Evolutionary conservation across 108 stramenopile species (phyloP).

Genomic region (Fistulifera pelliculosa): DNA sequence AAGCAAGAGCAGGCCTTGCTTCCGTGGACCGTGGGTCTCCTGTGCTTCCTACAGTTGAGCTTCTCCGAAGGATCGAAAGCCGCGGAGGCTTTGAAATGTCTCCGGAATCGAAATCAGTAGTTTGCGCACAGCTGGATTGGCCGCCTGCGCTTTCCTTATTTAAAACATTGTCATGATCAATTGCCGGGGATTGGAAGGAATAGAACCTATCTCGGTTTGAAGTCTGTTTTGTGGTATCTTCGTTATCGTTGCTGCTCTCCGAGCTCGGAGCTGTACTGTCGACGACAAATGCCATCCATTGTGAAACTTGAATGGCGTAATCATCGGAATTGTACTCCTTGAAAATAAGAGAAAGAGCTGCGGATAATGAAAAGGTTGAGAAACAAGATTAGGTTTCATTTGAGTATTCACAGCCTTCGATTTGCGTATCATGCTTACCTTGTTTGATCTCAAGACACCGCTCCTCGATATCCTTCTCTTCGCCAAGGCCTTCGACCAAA

Average conservation of each 20-base stretch:
- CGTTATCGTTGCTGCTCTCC: neutral
- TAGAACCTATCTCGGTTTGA: neutral
- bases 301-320: slow-evolving; percentile 6
- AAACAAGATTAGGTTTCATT: too few species aligned
- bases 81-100: neutral
- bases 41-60: neutral
- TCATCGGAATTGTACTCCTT: neutral
- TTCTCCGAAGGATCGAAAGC: neutral
- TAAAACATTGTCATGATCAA: too few species aligned
- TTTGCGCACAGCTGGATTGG: too few species aligned
- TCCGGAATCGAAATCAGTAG: neutral
- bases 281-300: slow-evolving; percentile 9
- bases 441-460: neutral
- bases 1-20: neutral
- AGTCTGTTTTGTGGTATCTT: too few species aligned
- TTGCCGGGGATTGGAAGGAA: slow-evolving; percentile 1
- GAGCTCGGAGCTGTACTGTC: neutral
- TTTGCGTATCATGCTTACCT: neutral
- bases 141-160: neutral
- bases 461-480: neutral
- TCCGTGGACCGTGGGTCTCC: neutral
- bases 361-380: neutral
- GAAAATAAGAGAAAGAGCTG: slow-evolving; percentile 1
- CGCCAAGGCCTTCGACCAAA: neutral
- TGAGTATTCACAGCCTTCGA: too few species aligned